Evolutionary conservation across 1,284 basidiomycete genomes (phyloP).

Genomic region (Cryptococcus sp.): DNA sequence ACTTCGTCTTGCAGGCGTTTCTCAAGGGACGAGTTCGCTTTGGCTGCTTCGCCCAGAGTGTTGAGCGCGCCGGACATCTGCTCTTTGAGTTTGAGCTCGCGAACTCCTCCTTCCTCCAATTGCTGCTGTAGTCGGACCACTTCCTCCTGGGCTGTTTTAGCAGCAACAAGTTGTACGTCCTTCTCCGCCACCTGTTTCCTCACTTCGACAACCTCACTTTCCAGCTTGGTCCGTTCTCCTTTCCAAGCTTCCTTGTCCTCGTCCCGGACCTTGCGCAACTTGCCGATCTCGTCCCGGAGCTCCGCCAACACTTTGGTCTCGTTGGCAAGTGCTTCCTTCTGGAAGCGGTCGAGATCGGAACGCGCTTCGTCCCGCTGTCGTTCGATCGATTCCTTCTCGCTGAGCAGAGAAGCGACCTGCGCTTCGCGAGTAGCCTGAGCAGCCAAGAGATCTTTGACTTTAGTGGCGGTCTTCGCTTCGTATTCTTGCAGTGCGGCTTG

Average conservation of each 20-base stretch:
- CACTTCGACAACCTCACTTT: background rate
- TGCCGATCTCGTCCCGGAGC: constrained; percentile 30
- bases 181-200: background rate
- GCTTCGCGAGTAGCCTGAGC: constrained; percentile 7
- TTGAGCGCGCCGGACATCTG: constrained; percentile 9
- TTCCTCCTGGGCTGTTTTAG: background rate
- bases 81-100: constrained; percentile 10
- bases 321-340: constrained; percentile 28
- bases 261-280: constrained; percentile 16
- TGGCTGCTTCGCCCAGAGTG: constrained; percentile 10
- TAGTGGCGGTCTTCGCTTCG: background rate
- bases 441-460: constrained; percentile 5
- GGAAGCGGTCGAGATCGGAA: constrained; percentile 33
- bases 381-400: constrained; percentile 7
- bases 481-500: constrained; percentile 2
- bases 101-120: constrained; percentile 1
- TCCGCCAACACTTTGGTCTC: constrained; percentile 29
- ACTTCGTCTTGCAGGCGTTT: constrained; percentile 8
- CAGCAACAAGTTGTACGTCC: background rate
- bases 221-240: constrained; percentile 7
- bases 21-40: constrained; percentile 10
- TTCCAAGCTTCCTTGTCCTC: constrained; percentile 10
- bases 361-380: constrained; percentile 19
- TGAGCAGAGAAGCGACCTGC: constrained; percentile 5
- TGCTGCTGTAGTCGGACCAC: background rate